phyloP scores from a whole-genome alignment of 2,329 filamentous ascomycete genomes.

The Arthrobotrys pseudoclavata region DNA sequence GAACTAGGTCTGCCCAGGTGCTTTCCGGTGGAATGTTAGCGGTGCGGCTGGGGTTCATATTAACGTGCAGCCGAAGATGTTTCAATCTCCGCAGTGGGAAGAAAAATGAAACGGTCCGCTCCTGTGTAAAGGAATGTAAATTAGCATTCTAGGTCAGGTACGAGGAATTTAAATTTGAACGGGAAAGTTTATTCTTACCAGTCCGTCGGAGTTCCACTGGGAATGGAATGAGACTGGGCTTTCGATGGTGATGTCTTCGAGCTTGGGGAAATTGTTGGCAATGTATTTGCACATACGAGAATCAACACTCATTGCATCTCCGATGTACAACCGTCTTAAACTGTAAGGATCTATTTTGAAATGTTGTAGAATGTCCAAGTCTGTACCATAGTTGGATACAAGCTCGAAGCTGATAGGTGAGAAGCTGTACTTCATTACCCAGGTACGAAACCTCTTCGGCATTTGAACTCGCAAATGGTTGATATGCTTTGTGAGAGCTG shows the following conservation, averaged over 20 bases:
- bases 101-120: slow-evolving; percentile 60
- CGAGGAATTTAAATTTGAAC: slow-evolving; percentile 20
- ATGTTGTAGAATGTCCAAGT: slow-evolving; percentile 56
- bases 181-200: slow-evolving; percentile 46
- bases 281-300: slow-evolving; percentile 60
- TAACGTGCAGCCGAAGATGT: slow-evolving; percentile 58
- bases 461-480: slow-evolving; percentile 56
- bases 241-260: slow-evolving; percentile 58
- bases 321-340: slow-evolving; percentile 44
- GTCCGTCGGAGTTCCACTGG: slow-evolving; percentile 59
- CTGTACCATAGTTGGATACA: slow-evolving; percentile 52
- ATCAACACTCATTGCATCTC: slow-evolving; percentile 59
- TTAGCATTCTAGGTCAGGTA: slow-evolving; percentile 42
- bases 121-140: slow-evolving; percentile 35
- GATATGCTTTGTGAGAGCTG: slow-evolving; percentile 55
- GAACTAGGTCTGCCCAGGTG: slow-evolving; percentile 56
- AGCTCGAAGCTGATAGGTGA: slow-evolving; percentile 58
- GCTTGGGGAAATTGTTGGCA: slow-evolving; percentile 52
- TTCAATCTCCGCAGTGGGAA: slow-evolving; percentile 58
- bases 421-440: slow-evolving; percentile 58
- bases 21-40: slow-evolving; percentile 59
- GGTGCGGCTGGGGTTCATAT: slow-evolving; percentile 60
- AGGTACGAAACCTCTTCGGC: slow-evolving; percentile 59
- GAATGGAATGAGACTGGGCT: slow-evolving; percentile 59
- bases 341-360: slow-evolving; percentile 59